Conservation (phyloP, 78 protist species). For the Ministeria vibrans region DNA sequence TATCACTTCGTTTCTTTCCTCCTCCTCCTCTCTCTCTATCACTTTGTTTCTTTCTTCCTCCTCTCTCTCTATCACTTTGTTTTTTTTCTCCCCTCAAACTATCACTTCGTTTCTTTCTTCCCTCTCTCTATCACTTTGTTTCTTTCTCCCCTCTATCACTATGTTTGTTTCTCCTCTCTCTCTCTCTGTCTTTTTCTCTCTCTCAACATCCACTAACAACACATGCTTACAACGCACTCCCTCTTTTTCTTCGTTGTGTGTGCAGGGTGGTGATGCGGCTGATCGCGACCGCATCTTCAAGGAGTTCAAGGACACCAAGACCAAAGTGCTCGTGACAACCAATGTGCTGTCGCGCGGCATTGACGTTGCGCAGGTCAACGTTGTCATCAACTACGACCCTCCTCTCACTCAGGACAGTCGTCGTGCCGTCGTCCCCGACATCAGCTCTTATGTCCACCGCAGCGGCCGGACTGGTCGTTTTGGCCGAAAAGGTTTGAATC, state of each 20-base stretch:
- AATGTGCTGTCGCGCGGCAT: conserved; percentile 50
- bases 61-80: background rate
- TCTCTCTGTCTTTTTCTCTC: background rate
- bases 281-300: conserved; percentile 20
- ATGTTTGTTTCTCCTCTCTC: background rate
- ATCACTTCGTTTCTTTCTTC: background rate
- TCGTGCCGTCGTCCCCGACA: background rate
- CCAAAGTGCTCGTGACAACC: conserved; percentile 36
- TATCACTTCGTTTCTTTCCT: background rate
- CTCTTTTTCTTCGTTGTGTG: no score
- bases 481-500: conserved; percentile 10
- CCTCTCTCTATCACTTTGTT: background rate
- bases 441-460: conserved; percentile 44
- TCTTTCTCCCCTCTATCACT: background rate
- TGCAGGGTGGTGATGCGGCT: background rate
- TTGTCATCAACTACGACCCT: conserved; percentile 35
- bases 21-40: no score
- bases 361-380: conserved; percentile 37
- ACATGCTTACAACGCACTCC: no score
- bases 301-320: conserved; percentile 25
- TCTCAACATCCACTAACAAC: no score
- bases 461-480: conserved; percentile 56
- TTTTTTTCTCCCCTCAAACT: background rate
- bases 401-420: conserved; percentile 10
- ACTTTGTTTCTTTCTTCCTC: background rate